A percentile compares a stretch with the other conserved stretches of the same genome.
These are phyloP conservation scores for Suillus fuscotomentosus DNA, from an alignment of 768 basidiomycete species.

Conservation along the genomic window DNA sequence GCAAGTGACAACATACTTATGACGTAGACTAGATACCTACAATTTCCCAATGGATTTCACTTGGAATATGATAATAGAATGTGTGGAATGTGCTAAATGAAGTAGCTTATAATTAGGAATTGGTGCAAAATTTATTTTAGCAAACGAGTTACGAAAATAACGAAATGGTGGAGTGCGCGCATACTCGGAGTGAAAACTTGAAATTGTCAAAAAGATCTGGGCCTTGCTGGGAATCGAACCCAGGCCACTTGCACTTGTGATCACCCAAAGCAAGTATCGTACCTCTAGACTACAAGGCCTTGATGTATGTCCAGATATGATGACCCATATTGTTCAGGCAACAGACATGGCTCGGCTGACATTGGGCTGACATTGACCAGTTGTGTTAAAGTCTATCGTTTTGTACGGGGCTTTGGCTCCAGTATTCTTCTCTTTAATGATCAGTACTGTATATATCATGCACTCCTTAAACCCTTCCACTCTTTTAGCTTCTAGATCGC, in stretches of 20 bases:
- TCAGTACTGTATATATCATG: background rate
- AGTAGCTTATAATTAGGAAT: no score
- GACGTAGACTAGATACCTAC: no score
- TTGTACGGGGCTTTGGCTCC: background rate
- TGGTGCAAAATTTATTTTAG: no score
- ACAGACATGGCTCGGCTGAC: background rate
- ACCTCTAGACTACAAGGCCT: conserved; percentile 35
- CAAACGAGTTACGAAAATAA: no score
- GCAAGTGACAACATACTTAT: no score
- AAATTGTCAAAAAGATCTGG: conserved; percentile 8
- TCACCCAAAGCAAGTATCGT: conserved; percentile 34
- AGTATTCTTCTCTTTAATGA: background rate
- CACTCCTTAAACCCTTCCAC: background rate
- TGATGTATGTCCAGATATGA: background rate
- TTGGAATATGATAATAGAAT: no score
- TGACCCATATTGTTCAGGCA: background rate
- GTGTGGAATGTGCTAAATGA: no score
- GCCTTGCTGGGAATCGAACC: conserved; percentile 42
- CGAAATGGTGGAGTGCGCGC: no score
- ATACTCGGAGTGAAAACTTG: no score
- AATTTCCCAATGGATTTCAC: no score
- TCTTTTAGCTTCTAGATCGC: background rate
- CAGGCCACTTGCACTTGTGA: conserved; percentile 36
- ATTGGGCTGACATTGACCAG: background rate
- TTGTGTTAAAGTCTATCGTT: background rate